These are phyloP conservation scores for Mucor racemosus DNA, from an alignment of 371 early-diverging fungal genomes.

Conservation along the genomic window DNA sequence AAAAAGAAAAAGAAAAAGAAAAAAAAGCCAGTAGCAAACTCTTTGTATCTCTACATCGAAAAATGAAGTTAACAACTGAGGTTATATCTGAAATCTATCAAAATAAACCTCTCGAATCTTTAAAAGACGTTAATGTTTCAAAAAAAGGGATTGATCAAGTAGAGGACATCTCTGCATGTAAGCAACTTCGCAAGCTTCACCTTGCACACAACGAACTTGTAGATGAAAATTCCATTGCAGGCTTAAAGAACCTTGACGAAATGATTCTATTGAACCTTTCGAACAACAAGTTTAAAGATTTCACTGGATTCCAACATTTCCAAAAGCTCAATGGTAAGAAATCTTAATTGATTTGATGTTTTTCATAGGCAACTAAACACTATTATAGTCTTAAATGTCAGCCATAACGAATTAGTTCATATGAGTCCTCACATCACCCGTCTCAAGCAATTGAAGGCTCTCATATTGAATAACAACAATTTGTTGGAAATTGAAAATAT, in stretches of 20 bases:
- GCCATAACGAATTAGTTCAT: conserved; percentile 70
- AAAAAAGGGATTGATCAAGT: conserved; percentile 66
- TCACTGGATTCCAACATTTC: conserved; percentile 66
- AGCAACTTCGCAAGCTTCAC: conserved; percentile 70
- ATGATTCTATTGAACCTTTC: conserved; percentile 73
- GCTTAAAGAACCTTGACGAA: conserved; percentile 55
- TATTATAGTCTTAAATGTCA: conserved; percentile 72
- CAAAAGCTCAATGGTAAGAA: conserved; percentile 63
- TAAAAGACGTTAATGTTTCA: conserved; percentile 56
- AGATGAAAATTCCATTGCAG: conserved; percentile 56
- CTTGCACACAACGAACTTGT: conserved; percentile 69
- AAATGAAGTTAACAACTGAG: conserved; percentile 64
- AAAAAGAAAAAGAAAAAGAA: neutral
- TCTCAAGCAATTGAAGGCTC: conserved; percentile 73
- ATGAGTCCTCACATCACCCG: conserved; percentile 64
- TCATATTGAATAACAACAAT: conserved; percentile 83
- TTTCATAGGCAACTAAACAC: conserved; percentile 4
- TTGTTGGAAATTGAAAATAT: conserved; percentile 71
- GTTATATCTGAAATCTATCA: conserved; percentile 41
- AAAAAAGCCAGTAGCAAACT: neutral
- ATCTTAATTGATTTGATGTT: neutral
- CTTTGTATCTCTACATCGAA: neutral
- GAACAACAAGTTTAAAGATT: conserved; percentile 64
- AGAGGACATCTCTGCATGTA: conserved; percentile 72
- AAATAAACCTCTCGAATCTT: conserved; percentile 40